Conservation (phyloP, 805 yeast species). For the Wickerhamiella dianesei region DNA sequence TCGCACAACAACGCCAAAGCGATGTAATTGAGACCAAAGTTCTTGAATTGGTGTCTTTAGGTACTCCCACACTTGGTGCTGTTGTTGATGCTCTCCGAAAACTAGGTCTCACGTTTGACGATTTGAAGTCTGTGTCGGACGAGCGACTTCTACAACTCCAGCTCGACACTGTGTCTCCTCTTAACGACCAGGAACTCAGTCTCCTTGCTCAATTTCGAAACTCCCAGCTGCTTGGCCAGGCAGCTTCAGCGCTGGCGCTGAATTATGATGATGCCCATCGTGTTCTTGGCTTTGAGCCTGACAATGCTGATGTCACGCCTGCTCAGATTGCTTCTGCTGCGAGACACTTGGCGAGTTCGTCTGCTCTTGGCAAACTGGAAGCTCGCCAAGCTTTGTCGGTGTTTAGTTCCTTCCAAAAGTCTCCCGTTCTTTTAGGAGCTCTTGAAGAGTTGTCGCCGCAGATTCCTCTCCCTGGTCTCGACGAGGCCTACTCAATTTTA, state of each 20-base stretch:
- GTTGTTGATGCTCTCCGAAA: constrained; percentile 28
- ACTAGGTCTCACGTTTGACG: constrained; percentile 23
- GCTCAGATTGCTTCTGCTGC: constrained; percentile 1
- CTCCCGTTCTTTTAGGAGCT: constrained; percentile 2
- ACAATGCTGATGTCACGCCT: not conserved
- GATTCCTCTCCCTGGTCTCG: constrained; percentile 33
- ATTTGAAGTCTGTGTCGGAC: constrained; percentile 9
- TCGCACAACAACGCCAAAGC: constrained; percentile 37
- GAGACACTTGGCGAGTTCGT: not conserved
- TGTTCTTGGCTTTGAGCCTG: constrained; percentile 1
- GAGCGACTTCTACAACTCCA: constrained; percentile 11
- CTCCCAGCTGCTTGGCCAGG: not conserved
- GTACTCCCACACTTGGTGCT: constrained; percentile 40
- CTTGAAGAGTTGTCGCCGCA: constrained; percentile 3
- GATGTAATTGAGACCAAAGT: constrained; percentile 34
- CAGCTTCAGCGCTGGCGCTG: constrained; percentile 2
- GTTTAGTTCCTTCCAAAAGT: constrained; percentile 11
- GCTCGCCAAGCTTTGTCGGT: constrained; percentile 13
- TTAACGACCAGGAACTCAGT: not conserved
- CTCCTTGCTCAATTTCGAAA: not conserved
- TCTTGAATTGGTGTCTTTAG: constrained; percentile 36
- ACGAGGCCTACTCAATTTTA: constrained; percentile 39
- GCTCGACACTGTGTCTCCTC: not conserved
- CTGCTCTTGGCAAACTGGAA: constrained; percentile 1
- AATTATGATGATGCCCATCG: not conserved